Base-by-base conservation (phyloP, 768 basidiomycete genomes). In the Pholiota microspora region DNA sequence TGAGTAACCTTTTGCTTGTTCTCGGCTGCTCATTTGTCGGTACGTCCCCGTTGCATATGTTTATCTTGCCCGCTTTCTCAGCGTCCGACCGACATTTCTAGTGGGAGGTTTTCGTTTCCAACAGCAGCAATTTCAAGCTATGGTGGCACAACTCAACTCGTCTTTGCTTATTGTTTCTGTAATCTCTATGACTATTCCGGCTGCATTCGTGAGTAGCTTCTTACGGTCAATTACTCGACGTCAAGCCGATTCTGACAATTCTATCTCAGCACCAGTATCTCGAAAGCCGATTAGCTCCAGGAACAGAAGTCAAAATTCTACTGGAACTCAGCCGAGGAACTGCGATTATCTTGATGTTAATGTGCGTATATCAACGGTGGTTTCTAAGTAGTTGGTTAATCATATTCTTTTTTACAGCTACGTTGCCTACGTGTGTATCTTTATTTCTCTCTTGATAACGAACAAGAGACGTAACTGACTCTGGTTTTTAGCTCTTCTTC, bases 1-100 rank as follows among this genome's bases (percentile, higher is more conserved):
- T 83, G 35, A 79, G 77, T 57, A 69, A 94, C 84, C 68, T 94
- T 84, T 78, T 94, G 82, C 77, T 95, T 81, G 73, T 94, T 78
- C 67, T 93, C 80, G 53, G 94, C 85, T 71, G 94, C 86, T 68
- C 88, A 69, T 62, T 94, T 84, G 66, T 94, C 81, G 62, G 86
- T 81, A 53, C 83, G 77, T 85, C 83, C 85, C 67, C 83, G 81
- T 83, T 16, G 2, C 51, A 31, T 29, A 5, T 21, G 1, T 32
- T 12, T 9, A 12, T 49, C 36, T 58, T 7, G 50, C 21, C 34
- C 3, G 13, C 46, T 2, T 15, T 45, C 24, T 29, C 31, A 49
- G 24, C 28, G 21, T 31, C 36, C n/a, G n/a, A n/a, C n/a, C n/a
- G n/a, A n/a, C n/a, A n/a, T 25, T 38, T 45, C 3, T 50, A 73